Percentiles rank a stretch among this genome's conserved stretches.
Conservation (phyloP, 257 asterid species). For the Scutellaria barbata region DNA sequence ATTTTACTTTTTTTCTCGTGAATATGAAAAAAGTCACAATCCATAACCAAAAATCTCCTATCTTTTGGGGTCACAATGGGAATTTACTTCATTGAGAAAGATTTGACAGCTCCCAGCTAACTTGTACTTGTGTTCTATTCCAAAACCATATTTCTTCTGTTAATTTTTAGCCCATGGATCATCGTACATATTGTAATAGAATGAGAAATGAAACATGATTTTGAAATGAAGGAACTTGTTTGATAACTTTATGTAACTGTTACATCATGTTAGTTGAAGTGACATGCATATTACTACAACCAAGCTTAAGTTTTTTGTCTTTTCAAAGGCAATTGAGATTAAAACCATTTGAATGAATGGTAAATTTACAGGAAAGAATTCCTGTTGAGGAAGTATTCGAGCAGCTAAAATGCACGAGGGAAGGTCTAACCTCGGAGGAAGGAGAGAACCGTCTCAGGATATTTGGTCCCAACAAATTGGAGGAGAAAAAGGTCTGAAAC, state of each 20-base stretch:
- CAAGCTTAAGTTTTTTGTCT: conserved; percentile 18
- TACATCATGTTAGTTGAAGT: neutral
- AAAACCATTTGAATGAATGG: conserved; percentile 28
- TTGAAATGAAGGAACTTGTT: too few species aligned
- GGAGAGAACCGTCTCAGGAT: conserved; percentile 76
- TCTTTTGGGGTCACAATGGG: neutral
- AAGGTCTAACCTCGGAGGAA: conserved; percentile 73
- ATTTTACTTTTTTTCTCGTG: conserved; percentile 8
- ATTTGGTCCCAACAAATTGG: conserved; percentile 91
- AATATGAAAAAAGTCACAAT: neutral
- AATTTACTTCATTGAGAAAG: neutral
- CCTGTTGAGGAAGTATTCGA: conserved; percentile 93
- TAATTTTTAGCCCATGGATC: too few species aligned
- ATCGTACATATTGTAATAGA: too few species aligned
- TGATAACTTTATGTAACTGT: too few species aligned
- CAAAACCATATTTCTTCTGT: too few species aligned
- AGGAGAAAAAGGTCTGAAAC: conserved; percentile 71
- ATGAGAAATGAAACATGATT: too few species aligned
- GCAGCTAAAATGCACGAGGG: conserved; percentile 77
- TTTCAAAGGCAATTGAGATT: conserved; percentile 34
- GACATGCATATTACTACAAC: conserved; percentile 30
- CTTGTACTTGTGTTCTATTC: too few species aligned
- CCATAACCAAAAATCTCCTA: neutral
- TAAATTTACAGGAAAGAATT: conserved; percentile 65
- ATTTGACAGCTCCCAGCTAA: too few species aligned